Percentiles rank a stretch among this genome's conserved stretches.
Conservation (phyloP, 371 early-diverging fungal genomes). For the Saksenaea vasiformis region DNA sequence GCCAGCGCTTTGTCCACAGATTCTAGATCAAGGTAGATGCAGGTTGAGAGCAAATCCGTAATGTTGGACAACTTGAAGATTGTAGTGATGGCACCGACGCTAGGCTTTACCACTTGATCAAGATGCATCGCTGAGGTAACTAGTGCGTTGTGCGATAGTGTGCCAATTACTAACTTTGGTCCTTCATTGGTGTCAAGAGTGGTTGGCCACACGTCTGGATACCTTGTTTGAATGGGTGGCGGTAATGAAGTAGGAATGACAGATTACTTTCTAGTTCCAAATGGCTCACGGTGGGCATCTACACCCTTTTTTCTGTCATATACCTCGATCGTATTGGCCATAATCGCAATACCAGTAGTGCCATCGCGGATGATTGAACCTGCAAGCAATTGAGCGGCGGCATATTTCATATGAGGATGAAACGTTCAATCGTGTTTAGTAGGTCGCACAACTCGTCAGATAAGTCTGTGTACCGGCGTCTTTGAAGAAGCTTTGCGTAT, state of each 20-base stretch:
- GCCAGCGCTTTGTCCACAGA: background rate
- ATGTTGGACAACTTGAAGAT: background rate
- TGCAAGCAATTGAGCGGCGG: no score
- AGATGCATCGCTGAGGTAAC: slow-evolving; percentile 12
- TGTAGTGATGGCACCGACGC: slow-evolving; percentile 1
- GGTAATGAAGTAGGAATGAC: slow-evolving; percentile 10
- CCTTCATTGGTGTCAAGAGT: slow-evolving; percentile 19
- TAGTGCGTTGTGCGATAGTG: slow-evolving; percentile 11
- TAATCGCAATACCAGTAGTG: no score
- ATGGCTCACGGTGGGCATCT: slow-evolving; percentile 16
- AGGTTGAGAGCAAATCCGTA: background rate
- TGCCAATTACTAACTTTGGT: slow-evolving; percentile 22
- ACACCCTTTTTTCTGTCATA: slow-evolving; percentile 23
- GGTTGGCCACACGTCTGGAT: slow-evolving; percentile 29
- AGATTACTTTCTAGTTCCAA: slow-evolving; percentile 9
- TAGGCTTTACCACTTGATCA: background rate
- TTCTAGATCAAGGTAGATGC: background rate
- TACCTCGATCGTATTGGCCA: slow-evolving; percentile 30
- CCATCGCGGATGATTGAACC: no score
- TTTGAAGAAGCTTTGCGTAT: no score
- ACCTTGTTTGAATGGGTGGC: slow-evolving; percentile 9
- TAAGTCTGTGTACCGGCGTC: no score
- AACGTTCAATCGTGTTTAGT: no score
- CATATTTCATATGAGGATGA: no score
- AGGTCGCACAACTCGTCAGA: no score